These are phyloP conservation scores for Colletotrichum eremochloae DNA, from an alignment of 2,329 filamentous ascomycete species.

Conservation along the genomic window DNA sequence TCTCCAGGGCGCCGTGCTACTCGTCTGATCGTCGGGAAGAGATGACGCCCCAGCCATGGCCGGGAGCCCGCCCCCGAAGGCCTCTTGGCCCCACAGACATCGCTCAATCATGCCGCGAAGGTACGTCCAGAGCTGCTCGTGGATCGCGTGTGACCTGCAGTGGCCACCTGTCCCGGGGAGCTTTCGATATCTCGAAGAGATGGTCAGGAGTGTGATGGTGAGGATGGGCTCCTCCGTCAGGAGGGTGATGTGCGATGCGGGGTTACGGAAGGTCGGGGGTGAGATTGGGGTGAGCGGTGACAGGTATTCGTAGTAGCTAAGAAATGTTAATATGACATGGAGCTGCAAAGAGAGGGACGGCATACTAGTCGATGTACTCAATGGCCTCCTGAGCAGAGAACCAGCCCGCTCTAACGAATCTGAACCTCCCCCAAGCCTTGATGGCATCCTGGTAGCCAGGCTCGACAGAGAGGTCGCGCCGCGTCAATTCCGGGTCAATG, in stretches of 20 bases:
- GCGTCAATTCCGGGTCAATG: constrained; percentile 62
- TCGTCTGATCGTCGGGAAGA: constrained; percentile 66
- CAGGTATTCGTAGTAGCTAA: constrained; percentile 88
- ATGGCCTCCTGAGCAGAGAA: constrained; percentile 95
- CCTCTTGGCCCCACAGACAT: constrained; percentile 95
- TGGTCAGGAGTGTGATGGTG: constrained; percentile 90
- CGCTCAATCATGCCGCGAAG: constrained; percentile 95
- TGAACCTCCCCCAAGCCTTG: constrained; percentile 89
- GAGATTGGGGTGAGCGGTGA: constrained; percentile 95
- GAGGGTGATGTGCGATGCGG: constrained; percentile 82
- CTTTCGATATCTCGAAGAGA: constrained; percentile 87
- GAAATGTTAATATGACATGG: constrained; percentile 27
- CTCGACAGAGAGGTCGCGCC: constrained; percentile 60
- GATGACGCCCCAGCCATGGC: constrained; percentile 38
- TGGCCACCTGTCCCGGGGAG: constrained; percentile 84
- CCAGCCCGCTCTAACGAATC: constrained; percentile 97
- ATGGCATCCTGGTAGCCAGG: constrained; percentile 77
- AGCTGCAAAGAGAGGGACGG: constrained; percentile 30
- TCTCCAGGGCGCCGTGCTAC: constrained; percentile 78
- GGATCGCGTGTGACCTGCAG: constrained; percentile 90
- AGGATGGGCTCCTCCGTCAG: constrained; percentile 94
- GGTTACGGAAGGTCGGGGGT: constrained; percentile 88
- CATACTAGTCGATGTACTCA: constrained; percentile 91
- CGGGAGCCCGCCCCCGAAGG: constrained; percentile 86
- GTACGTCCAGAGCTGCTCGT: constrained; percentile 95